Conservation (phyloP, 1,284 basidiomycete genomes). For the Rhizoctonia solani region DNA sequence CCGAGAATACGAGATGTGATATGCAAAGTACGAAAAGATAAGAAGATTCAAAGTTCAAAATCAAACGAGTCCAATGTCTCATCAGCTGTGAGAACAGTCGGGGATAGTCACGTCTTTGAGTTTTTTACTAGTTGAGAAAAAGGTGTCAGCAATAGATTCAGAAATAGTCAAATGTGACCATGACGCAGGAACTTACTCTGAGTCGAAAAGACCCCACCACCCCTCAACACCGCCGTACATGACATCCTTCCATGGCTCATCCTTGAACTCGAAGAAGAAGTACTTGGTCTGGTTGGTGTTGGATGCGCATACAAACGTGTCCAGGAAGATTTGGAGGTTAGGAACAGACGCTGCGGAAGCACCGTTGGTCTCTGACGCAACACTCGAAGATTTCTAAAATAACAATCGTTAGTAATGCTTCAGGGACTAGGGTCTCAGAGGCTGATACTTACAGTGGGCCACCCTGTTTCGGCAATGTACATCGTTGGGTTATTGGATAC, state of each 20-base stretch:
- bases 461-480: constrained; percentile 92
- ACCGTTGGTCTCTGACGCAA: constrained; percentile 57
- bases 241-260: constrained; percentile 82
- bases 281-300: constrained; percentile 81
- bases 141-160: neutral
- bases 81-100: constrained; percentile 46
- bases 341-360: constrained; percentile 66
- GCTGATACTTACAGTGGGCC: constrained; percentile 72
- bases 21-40: too few species aligned
- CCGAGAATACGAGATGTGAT: too few species aligned
- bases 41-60: too few species aligned
- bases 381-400: constrained; percentile 66
- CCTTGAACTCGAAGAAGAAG: constrained; percentile 85
- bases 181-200: constrained; percentile 46
- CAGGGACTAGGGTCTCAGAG: neutral
- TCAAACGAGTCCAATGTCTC: too few species aligned
- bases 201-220: constrained; percentile 67
- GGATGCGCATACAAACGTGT: constrained; percentile 86
- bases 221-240: constrained; percentile 87
- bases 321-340: constrained; percentile 76
- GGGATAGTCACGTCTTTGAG: constrained; percentile 53
- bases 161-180: neutral
- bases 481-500: constrained; percentile 70
- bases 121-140: constrained; percentile 41
- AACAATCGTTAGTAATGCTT: neutral